phyloP scores from a whole-genome alignment of 2,329 filamentous ascomycete genomes.

The Pseudogymnoascus verrucosus region DNA sequence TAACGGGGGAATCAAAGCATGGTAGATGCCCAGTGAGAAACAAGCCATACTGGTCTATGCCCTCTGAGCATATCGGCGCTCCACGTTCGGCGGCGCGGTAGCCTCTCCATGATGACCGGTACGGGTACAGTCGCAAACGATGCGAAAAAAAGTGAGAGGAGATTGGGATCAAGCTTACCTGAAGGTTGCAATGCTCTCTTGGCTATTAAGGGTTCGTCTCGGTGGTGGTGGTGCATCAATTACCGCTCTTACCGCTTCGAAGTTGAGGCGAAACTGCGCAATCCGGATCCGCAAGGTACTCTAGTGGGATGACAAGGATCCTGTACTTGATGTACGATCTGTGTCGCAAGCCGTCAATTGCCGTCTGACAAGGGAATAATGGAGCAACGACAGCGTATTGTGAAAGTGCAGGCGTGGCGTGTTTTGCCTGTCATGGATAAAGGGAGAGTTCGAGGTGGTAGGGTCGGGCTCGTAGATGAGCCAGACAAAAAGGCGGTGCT shows the following conservation, averaged over 20 bases:
- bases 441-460: background rate
- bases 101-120: background rate
- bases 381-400: background rate
- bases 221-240: background rate
- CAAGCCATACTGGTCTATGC: background rate
- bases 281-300: background rate
- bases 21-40: background rate
- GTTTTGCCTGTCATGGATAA: background rate
- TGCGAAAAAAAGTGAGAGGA: background rate
- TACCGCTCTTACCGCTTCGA: constrained; percentile 1
- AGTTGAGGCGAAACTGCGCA: constrained; percentile 1
- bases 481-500: background rate
- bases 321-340: background rate
- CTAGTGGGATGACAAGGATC: constrained; percentile 2
- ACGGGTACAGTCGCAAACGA: background rate
- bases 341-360: constrained; percentile 3
- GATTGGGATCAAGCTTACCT: background rate
- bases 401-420: constrained; percentile 3
- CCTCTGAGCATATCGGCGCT: background rate
- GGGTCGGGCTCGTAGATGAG: background rate
- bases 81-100: background rate
- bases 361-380: background rate
- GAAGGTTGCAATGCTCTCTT: background rate
- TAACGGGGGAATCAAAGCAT: background rate
- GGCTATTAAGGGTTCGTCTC: background rate